Percentiles rank a stretch among this genome's conserved stretches.
Evolutionary conservation across 805 yeast species (phyloP).

Genomic region (Blastobotrys muscicola): DNA sequence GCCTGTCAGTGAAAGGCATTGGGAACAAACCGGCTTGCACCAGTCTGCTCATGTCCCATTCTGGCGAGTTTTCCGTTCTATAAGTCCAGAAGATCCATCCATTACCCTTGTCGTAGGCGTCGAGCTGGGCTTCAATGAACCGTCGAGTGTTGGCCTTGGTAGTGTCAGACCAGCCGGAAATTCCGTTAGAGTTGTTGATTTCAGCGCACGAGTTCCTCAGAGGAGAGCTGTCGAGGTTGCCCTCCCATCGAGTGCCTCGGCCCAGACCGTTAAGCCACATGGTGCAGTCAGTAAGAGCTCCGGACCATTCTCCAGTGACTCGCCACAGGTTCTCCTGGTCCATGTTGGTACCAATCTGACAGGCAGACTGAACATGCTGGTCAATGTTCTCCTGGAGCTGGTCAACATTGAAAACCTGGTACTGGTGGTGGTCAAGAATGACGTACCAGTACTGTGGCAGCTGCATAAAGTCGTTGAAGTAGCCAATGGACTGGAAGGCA

Average conservation of each 20-base stretch:
- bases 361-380: constrained; percentile 49
- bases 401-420: constrained; percentile 67
- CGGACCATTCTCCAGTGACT: constrained; percentile 82
- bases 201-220: constrained; percentile 56
- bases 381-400: constrained; percentile 53
- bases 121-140: constrained; percentile 84
- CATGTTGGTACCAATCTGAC: constrained; percentile 40
- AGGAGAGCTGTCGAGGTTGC: constrained; percentile 35
- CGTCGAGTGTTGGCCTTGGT: constrained; percentile 50
- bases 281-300: constrained; percentile 88
- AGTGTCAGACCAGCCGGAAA: constrained; percentile 48
- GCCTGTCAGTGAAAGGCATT: constrained; percentile 62
- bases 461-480: constrained; percentile 53
- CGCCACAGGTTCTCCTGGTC: constrained; percentile 57
- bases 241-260: constrained; percentile 74
- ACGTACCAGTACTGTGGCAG: constrained; percentile 48
- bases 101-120: constrained; percentile 57
- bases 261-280: constrained; percentile 83
- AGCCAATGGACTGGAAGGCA: constrained; percentile 54
- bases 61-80: constrained; percentile 75
- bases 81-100: constrained; percentile 96
- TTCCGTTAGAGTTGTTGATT: constrained; percentile 38
- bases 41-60: constrained; percentile 75
- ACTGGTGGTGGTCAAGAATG: constrained; percentile 81
- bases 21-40: constrained; percentile 60